Evolutionary conservation across 371 early-diverging fungal species (phyloP).

Genomic region (Mortierella sp.): DNA sequence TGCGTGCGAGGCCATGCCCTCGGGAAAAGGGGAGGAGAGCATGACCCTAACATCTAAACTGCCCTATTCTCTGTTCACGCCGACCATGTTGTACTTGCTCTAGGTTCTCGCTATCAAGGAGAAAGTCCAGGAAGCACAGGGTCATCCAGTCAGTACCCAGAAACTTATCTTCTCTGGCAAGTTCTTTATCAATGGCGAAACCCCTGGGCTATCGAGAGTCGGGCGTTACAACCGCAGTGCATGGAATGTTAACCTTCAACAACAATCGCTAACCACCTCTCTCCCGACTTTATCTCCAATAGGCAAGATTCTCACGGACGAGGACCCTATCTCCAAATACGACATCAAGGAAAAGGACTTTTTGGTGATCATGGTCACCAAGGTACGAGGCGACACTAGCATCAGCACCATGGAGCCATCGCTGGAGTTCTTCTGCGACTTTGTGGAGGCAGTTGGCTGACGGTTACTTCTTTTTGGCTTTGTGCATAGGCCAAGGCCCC

Average conservation of each 20-base stretch:
- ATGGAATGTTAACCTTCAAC: not conserved
- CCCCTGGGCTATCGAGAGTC: not conserved
- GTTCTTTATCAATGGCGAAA: not conserved
- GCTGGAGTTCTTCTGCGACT: too few species aligned
- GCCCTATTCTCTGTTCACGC: not conserved
- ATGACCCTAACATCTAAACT: not conserved
- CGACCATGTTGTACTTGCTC: not conserved
- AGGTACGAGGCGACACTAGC: slow-evolving; percentile 63
- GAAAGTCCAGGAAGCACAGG: slow-evolving; percentile 78
- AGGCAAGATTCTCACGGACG: slow-evolving; percentile 93
- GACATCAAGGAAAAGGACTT: slow-evolving; percentile 92
- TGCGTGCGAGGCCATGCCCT: too few species aligned
- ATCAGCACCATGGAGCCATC: too few species aligned
- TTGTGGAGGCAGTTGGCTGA: too few species aligned
- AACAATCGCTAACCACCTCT: too few species aligned
- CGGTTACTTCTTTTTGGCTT: too few species aligned
- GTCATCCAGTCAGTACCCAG: slow-evolving; percentile 75
- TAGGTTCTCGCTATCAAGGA: slow-evolving; percentile 81
- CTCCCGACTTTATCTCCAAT: not conserved
- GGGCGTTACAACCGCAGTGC: slow-evolving; percentile 5
- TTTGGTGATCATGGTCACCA: slow-evolving; percentile 93
- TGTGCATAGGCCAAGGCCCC: slow-evolving; percentile 35
- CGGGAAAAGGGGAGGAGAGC: too few species aligned
- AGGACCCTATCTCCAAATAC: slow-evolving; percentile 77
- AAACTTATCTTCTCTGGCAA: slow-evolving; percentile 89